Base-by-base conservation (phyloP, 2,329 filamentous ascomycete genomes). In the Ophiostoma angusticollis region DNA sequence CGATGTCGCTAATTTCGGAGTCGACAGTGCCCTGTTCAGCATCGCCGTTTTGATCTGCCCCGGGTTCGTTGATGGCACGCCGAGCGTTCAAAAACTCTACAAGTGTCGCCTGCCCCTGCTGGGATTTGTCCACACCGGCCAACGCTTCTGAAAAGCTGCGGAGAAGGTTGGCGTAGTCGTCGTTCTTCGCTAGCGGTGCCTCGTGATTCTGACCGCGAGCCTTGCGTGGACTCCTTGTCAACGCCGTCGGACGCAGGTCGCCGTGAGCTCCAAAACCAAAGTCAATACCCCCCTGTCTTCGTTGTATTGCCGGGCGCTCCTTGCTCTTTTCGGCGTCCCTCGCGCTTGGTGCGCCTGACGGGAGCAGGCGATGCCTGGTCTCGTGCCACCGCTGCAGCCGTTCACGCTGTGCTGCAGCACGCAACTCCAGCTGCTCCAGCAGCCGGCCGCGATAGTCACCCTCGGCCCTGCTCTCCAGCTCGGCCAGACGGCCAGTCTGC, bases 361-460 rank as follows among this genome's bases (percentile, higher is more conserved):
- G 24, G 8, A 23, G 30, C 43, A 68, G 57, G 14, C 58, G 59
- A 47, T 64, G 59, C 45, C 72, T 65, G 45, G 85, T 84, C n/a
- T 64, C 65, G 49, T 80, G 70, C 86, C 85, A 93, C 54, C 70
- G 77, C 37, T 73, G 67, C 21, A 94, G 57, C 28, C 85, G 72
- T 31, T 70, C 67, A 39, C 71, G 70, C 49, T 93, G 85, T 6
- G 70, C 62, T 31, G 65, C 62, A 0, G 91, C 72, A 12, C 84
- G 71, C 16, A 59, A 58, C 39, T 89, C 80, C 5, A 95, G 61
- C 51, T 86, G 78, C 45, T 82, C 70, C 16, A 94, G 52, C 1
- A 86, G 58, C 0, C 76, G 73, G 6, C 54, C 51, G n/a, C n/a
- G n/a, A n/a, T n/a, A n/a, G n/a, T n/a, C n/a, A n/a, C n/a, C n/a